Conservation (phyloP, 331 rosid genomes). For the Ulmus americana region DNA sequence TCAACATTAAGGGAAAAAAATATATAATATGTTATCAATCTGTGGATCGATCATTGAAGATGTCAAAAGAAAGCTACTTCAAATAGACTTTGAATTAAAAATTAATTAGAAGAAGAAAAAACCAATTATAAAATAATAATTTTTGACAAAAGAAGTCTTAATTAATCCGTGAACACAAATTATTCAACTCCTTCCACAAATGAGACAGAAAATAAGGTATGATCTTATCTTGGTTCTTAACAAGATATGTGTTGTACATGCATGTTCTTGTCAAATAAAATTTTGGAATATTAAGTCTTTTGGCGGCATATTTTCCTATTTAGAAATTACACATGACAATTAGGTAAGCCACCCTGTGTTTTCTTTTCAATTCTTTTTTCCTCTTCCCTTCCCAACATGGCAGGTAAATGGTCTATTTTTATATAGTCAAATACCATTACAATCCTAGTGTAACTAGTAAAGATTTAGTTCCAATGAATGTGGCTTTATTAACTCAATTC, state of each 20-base stretch:
- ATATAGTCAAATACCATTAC: slow-evolving; percentile 15
- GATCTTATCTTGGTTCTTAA: not conserved
- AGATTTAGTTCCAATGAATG: slow-evolving; percentile 16
- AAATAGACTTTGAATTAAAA: not conserved
- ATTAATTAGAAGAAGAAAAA: not conserved
- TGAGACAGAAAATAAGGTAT: not conserved
- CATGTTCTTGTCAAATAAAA: not conserved
- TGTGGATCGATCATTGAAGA: not conserved
- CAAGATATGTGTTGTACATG: not conserved
- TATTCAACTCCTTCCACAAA: slow-evolving; percentile 6
- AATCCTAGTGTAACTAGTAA: not conserved
- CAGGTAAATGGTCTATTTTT: not conserved
- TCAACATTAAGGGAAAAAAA: too few species aligned
- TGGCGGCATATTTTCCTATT: not conserved
- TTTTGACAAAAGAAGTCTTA: not conserved
- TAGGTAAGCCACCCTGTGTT: not conserved
- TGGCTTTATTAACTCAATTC: slow-evolving; percentile 26
- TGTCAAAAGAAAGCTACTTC: slow-evolving; percentile 5
- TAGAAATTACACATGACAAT: not conserved
- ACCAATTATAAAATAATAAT: not conserved
- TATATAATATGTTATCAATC: too few species aligned
- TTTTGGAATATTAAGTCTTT: not conserved
- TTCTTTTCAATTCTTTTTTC: not conserved
- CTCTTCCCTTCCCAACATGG: slow-evolving; percentile 10
- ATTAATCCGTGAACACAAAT: slow-evolving; percentile 19